Evolutionary conservation across 345 rosid genomes (phyloP).

Genomic region (Punica granatum): DNA sequence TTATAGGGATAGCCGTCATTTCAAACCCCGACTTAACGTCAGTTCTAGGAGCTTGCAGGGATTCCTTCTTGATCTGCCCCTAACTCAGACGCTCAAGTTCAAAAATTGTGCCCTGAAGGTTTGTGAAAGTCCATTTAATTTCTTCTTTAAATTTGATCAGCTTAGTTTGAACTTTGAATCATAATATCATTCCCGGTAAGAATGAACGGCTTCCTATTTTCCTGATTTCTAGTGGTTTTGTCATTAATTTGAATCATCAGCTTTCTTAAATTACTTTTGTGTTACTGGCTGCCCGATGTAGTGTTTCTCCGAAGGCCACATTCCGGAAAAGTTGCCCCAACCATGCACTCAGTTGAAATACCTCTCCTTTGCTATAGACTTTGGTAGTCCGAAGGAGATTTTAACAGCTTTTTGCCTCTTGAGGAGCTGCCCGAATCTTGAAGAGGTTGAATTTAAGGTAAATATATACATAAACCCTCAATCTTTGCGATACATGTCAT

Average conservation of each 20-base stretch:
- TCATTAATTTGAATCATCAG: not conserved
- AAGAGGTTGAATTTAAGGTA: not conserved
- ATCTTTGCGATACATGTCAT: too few relatives aligned
- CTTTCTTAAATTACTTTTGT: not conserved
- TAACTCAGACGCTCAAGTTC: not conserved
- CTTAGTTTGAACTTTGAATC: not conserved
- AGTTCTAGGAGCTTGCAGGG: not conserved
- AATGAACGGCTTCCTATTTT: too few relatives aligned
- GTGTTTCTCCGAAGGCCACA: not conserved
- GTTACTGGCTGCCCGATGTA: not conserved
- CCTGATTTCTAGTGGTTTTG: too few relatives aligned
- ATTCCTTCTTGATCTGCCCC: not conserved
- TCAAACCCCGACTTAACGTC: not conserved
- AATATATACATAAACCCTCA: not conserved
- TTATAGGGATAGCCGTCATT: not conserved
- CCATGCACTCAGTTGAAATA: not conserved
- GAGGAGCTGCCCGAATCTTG: not conserved
- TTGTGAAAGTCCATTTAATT: too few relatives aligned
- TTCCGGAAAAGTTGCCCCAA: not conserved
- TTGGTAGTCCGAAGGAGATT: not conserved
- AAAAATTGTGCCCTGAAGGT: not conserved
- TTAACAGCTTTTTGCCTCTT: not conserved
- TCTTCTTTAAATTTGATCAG: too few relatives aligned
- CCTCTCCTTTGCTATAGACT: not conserved
- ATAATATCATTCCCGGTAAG: too few relatives aligned